phyloP scores from a whole-genome alignment of 169 alveolate genomes.

The Cryptosporidium felis region DNA sequence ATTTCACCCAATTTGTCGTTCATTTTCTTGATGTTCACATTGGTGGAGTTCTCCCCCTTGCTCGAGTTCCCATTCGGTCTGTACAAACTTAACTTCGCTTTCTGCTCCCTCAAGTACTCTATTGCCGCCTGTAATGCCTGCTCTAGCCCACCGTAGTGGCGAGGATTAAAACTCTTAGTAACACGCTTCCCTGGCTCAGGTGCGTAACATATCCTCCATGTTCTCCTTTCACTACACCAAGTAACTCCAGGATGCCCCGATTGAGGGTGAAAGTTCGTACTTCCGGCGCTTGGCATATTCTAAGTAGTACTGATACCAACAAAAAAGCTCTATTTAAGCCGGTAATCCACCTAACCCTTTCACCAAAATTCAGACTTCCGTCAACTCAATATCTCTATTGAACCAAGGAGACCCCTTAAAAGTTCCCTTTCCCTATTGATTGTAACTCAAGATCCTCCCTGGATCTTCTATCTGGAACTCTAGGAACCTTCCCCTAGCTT shows the following conservation, averaged over 20 bases:
- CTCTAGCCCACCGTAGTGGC: constrained; percentile 63
- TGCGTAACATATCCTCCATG: constrained; percentile 70
- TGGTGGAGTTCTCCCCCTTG: constrained; percentile 45
- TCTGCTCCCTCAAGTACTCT: constrained; percentile 55
- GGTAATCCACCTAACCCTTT: no score
- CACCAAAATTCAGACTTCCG: no score
- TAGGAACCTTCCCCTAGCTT: no score
- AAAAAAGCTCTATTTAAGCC: no score
- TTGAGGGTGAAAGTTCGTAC: constrained; percentile 64
- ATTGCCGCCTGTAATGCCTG: constrained; percentile 65
- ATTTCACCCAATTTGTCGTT: constrained; percentile 44
- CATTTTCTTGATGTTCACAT: constrained; percentile 24
- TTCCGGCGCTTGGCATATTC: constrained; percentile 48
- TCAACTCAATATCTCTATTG: no score
- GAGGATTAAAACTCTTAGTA: constrained; percentile 63
- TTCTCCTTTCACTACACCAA: constrained; percentile 70
- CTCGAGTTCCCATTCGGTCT: constrained; percentile 61
- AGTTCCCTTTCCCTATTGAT: no score
- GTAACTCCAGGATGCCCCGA: constrained; percentile 70
- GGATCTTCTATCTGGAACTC: no score
- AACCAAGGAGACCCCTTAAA: no score
- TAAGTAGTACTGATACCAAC: no score
- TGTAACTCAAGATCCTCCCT: no score
- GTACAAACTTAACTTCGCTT: constrained; percentile 67
- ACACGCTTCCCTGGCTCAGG: constrained; percentile 67